Percentiles rank a stretch among this genome's conserved stretches.
These are phyloP conservation scores for Alternaria atra DNA, from an alignment of 2,329 filamentous ascomycete genomes.

Conservation along the genomic window DNA sequence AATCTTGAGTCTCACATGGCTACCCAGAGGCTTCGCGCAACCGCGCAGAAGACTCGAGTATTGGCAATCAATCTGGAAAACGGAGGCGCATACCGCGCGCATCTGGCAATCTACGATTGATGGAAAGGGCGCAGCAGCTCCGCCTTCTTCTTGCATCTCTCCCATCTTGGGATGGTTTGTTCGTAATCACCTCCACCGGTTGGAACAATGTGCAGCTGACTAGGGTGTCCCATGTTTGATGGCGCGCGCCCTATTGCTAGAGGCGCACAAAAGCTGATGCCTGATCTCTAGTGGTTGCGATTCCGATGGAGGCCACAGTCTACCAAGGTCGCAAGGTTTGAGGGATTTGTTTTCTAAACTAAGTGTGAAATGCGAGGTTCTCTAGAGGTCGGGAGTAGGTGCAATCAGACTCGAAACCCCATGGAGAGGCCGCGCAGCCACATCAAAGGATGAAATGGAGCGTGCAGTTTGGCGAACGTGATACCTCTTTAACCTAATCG, in stretches of 20 bases:
- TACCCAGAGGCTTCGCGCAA: not conserved
- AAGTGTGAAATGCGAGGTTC: not conserved
- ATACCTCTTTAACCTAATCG: slow-evolving; percentile 4
- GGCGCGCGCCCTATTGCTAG: slow-evolving; percentile 39
- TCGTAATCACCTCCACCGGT: slow-evolving; percentile 40
- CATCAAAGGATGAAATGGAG: not conserved
- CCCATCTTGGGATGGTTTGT: slow-evolving; percentile 31
- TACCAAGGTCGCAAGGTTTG: not conserved
- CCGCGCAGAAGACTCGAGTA: not conserved
- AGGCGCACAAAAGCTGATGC: slow-evolving; percentile 31
- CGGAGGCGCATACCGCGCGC: slow-evolving; percentile 11
- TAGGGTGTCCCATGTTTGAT: slow-evolving; percentile 28
- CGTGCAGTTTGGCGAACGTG: slow-evolving; percentile 9
- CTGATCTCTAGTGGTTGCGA: slow-evolving; percentile 14
- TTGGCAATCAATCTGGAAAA: not conserved
- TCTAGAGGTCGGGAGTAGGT: not conserved
- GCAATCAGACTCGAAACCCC: not conserved
- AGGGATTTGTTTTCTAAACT: not conserved
- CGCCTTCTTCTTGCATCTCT: slow-evolving; percentile 37
- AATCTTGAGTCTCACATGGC: not conserved
- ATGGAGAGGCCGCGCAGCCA: slow-evolving; percentile 4
- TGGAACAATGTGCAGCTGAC: slow-evolving; percentile 29
- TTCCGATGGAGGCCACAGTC: not conserved
- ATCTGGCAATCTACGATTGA: slow-evolving; percentile 17
- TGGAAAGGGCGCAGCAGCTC: slow-evolving; percentile 38